Percentiles rank a stretch among this genome's conserved stretches.
Conservation (phyloP, 2,329 filamentous ascomycete species). For the Rutstroemia sp. region DNA sequence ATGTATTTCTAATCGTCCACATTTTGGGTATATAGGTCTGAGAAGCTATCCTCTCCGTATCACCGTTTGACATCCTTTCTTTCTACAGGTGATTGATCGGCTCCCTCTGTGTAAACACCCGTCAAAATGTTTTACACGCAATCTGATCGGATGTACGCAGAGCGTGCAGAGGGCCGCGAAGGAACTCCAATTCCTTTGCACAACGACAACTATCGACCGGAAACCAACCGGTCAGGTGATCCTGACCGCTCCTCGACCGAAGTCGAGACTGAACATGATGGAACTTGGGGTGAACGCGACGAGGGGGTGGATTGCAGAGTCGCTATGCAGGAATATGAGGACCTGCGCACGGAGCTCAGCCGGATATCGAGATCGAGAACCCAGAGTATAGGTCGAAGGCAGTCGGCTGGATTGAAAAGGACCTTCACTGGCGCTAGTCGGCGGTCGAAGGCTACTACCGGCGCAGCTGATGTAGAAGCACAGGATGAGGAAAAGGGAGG, state of each 20-base stretch:
- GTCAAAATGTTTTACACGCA: slow-evolving; percentile 22
- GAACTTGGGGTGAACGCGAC: slow-evolving; percentile 58
- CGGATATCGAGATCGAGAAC: slow-evolving; percentile 39
- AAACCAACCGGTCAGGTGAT: slow-evolving; percentile 7
- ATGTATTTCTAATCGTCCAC: background rate
- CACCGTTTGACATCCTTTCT: background rate
- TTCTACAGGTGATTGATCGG: background rate
- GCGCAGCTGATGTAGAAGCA: slow-evolving; percentile 23
- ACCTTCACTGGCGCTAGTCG: slow-evolving; percentile 11
- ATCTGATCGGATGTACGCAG: slow-evolving; percentile 21
- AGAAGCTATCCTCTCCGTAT: background rate
- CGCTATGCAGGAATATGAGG: slow-evolving; percentile 53
- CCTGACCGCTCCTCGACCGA: slow-evolving; percentile 11
- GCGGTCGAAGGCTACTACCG: slow-evolving; percentile 17
- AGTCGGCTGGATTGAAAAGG: slow-evolving; percentile 12
- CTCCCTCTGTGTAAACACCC: background rate
- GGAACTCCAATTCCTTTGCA: slow-evolving; percentile 20
- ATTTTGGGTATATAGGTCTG: background rate
- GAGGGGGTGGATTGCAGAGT: slow-evolving; percentile 43
- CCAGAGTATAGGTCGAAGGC: slow-evolving; percentile 4
- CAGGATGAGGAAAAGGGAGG: slow-evolving; percentile 21
- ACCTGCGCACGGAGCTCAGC: slow-evolving; percentile 47
- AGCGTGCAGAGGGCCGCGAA: slow-evolving; percentile 13
- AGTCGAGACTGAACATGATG: slow-evolving; percentile 27
- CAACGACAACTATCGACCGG: slow-evolving; percentile 16